These are phyloP conservation scores for Parascedosporium putredinis DNA, from an alignment of 2,329 filamentous ascomycete species.

Conservation along the genomic window DNA sequence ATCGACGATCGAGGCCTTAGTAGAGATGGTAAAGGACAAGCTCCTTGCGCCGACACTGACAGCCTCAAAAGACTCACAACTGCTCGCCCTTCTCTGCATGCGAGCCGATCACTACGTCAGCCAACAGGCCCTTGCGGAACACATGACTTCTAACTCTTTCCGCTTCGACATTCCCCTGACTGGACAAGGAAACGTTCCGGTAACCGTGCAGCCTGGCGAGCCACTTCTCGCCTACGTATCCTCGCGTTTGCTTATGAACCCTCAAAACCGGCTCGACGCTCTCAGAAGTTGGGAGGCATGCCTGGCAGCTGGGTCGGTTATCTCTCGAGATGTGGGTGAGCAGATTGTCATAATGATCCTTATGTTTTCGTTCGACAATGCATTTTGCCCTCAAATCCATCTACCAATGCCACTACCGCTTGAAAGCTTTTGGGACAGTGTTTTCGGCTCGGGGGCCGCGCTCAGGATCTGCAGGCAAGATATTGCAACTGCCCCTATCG, in stretches of 20 bases:
- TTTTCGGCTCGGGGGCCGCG: too few relatives aligned
- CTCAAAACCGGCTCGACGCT: neutral
- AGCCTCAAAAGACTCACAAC: neutral
- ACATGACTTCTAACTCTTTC: neutral
- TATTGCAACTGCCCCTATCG: neutral
- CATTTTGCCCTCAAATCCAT: neutral
- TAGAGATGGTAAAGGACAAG: neutral
- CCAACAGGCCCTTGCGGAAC: neutral
- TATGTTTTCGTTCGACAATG: neutral
- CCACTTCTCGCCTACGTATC: neutral
- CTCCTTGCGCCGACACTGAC: neutral
- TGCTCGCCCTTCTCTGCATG: neutral
- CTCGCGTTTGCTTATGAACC: neutral
- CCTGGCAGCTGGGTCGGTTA: neutral
- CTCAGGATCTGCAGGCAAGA: neutral
- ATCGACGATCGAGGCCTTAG: neutral
- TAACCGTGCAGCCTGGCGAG: neutral
- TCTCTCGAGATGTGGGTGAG: neutral
- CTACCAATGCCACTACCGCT: neutral
- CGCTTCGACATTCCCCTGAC: neutral
- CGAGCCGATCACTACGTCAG: neutral
- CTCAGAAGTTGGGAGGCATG: neutral
- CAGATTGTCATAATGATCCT: neutral
- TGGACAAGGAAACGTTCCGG: neutral
- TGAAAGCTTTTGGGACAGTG: neutral